Base-by-base conservation (phyloP, 2,329 filamentous ascomycete species). In the Colletotrichum euphorbiae region DNA sequence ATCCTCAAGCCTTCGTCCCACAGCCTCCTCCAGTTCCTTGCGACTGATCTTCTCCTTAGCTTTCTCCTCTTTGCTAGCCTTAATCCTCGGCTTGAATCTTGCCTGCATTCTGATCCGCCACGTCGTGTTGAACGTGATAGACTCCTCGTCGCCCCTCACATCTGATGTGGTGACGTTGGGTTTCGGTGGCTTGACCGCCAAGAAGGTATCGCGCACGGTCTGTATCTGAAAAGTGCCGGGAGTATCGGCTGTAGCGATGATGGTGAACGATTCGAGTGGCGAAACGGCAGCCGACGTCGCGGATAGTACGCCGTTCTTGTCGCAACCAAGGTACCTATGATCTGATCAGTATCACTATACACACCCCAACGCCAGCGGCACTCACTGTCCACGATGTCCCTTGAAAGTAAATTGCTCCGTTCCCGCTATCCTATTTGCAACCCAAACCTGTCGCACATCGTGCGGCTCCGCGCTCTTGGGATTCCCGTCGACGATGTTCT, bases 361-460 rank as follows among this genome's bases (percentile, higher is more conserved):
- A 40, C 21, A 17, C 19, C 9, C n/a, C 6, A 9, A 17, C n/a
- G 38, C 13, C 0, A 2, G 11, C 12, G 15, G 6, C 19, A 79
- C 84, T 68, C 76, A 94, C 91, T 88, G 91, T 70, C 94, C 94
- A 79, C 98, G 93, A 74, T 95, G 92, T 0, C 93, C 93, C 80
- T 97, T 98, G 79, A 99, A 92, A 66, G 92, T 91, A 73, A 93
- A 91, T 38, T 87, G 85, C 71, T 97, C 93, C 1, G 92, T 95
- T 3, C 95, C 95, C 0, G 91, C 88, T 12, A 98, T 90, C 72
- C 87, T 88, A 73, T 92, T 97, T 69, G 93, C 93, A 71, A 98
- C 89, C 93, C 95, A 99, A 15, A 99, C 96, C 82, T 98, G 94
- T 69, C 95, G 86, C 69, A 98, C 94, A 78, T 98, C 94, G 79